Evolutionary conservation across 2,329 filamentous ascomycete species (phyloP), one percentile per base, ranked within the genome.

Genomic region (Periconia macrospinosa): DNA sequence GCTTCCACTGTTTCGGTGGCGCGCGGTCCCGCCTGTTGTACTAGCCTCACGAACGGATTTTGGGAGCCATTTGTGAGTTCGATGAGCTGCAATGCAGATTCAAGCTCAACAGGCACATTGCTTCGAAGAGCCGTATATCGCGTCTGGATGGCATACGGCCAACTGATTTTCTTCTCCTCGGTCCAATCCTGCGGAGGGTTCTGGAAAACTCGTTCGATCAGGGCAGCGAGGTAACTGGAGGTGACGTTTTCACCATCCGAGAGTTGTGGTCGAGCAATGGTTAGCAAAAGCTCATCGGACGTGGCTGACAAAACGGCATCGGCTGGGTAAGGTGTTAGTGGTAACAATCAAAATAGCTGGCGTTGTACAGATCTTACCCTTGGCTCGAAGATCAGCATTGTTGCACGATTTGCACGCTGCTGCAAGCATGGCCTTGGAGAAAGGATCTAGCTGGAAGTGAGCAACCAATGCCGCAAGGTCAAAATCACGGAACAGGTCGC

Each of bases 381-480:
- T 97, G 6, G 88, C 88, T 68, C 91, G 90, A 49, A 99, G 78
- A 71, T 97, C 92, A 53, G 86, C 78, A 65, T 90, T 91, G 41
- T 84, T 84, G n/a, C 87, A 87, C 57, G 87, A 84, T 75, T 93
- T 95, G 75, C 96, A 96, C 5, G 93, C 91, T 53, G 97, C 80
- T 47, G 91, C 91, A 59, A 99, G 82, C 57, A 95, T 84, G 41
- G 91, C 90, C 80, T 96, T 96, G 67, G 92, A 86, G 45, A 97
- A 75, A 10, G 91, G 86, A 76, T 97, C 92, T 50, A 97, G 82
- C 71, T 92, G 92, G 80, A 99, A 99, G 74, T 97, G 92, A 59
- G 96, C 90, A 81, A 97, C 87, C 71, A 99, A 97, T 1, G 89
- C 90, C 2, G 90, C 89, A n/a, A 99, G 83, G 71, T 99, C 93